phyloP scores from a whole-genome alignment of 2,329 filamentous ascomycete species.

The Ambrosiella beaveri region DNA sequence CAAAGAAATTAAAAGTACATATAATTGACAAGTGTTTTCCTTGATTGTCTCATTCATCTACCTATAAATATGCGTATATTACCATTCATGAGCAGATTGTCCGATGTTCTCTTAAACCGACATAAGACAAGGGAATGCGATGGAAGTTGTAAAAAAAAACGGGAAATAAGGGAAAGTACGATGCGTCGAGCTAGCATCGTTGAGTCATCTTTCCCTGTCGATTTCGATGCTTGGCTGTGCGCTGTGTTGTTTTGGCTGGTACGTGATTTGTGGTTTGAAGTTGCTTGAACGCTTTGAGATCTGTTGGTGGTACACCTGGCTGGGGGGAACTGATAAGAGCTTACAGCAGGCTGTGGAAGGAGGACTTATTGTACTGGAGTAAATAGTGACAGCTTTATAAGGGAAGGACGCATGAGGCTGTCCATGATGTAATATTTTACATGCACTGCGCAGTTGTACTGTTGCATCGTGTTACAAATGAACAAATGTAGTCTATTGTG shows the following conservation, averaged over 20 bases:
- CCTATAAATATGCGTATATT: no score
- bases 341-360: no score
- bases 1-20: no score
- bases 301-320: no score
- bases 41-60: not conserved
- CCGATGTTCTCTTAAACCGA: no score
- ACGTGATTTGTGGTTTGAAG: not conserved
- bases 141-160: not conserved
- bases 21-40: not conserved
- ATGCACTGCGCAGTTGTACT: not conserved
- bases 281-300: no score
- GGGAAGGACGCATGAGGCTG: not conserved
- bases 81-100: no score
- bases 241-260: not conserved
- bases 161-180: constrained; percentile 1
- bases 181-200: not conserved
- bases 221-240: not conserved
- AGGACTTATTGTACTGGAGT: no score
- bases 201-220: constrained; percentile 7
- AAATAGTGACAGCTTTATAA: no score
- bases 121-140: not conserved
- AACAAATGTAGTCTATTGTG: not conserved
- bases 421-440: constrained; percentile 1
- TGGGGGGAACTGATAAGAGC: no score
- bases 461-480: not conserved